phyloP scores from a whole-genome alignment of 2,329 filamentous ascomycete species.

The Raffaelea albimanens region DNA sequence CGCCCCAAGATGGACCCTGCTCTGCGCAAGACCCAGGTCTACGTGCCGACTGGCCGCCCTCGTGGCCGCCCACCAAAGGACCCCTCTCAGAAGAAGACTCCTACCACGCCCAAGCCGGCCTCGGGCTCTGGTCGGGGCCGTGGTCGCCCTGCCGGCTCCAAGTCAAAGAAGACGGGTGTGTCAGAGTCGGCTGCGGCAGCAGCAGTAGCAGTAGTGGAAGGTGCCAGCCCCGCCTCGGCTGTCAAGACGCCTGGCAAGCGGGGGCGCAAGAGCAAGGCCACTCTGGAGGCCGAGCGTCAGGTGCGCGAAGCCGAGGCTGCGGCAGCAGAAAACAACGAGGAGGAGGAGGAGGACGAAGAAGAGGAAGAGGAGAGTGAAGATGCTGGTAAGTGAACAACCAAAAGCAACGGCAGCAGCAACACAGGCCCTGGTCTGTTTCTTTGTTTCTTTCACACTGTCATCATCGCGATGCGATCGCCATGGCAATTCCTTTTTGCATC shows the following conservation, averaged over 20 bases:
- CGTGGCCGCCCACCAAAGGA: slow-evolving; percentile 15
- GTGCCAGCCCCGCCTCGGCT: background rate
- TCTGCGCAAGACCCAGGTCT: slow-evolving; percentile 14
- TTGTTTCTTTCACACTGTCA: too few species aligned
- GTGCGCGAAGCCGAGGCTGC: slow-evolving; percentile 1
- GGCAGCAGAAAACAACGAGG: background rate
- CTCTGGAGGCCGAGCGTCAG: slow-evolving; percentile 11
- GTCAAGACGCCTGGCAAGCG: slow-evolving; percentile 10
- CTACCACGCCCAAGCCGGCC: slow-evolving; percentile 5
- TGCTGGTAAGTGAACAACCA: background rate
- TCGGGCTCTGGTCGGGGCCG: slow-evolving; percentile 11
- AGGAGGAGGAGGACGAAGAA: background rate
- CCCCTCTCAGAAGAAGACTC: slow-evolving; percentile 11
- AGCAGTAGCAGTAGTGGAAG: background rate
- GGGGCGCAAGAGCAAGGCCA: slow-evolving; percentile 15
- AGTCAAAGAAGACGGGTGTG: slow-evolving; percentile 9
- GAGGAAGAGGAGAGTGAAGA: background rate
- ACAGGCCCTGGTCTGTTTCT: too few species aligned
- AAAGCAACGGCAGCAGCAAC: too few species aligned
- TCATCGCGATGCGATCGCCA: too few species aligned
- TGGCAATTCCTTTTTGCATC: too few species aligned
- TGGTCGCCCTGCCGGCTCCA: slow-evolving; percentile 12
- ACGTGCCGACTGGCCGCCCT: slow-evolving; percentile 16
- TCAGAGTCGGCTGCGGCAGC: background rate
- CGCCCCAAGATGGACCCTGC: slow-evolving; percentile 15